Conservation (phyloP, 345 rosid genomes). For the Brassica carinata region DNA sequence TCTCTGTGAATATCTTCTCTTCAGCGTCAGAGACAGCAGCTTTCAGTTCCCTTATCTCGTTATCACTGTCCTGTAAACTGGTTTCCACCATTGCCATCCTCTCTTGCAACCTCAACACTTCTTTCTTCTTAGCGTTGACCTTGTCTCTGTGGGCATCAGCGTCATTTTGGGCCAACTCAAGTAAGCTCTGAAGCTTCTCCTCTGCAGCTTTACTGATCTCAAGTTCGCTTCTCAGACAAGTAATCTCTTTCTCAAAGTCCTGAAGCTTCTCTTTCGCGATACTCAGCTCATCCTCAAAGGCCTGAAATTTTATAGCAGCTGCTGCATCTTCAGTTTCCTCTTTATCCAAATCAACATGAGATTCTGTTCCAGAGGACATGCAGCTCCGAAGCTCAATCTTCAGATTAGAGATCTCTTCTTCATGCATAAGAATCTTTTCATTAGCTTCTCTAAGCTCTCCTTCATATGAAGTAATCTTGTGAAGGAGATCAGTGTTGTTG, state of each 20-base stretch:
- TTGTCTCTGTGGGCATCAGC: slow-evolving; percentile 47
- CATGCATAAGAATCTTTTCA: slow-evolving; percentile 48
- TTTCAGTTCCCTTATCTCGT: slow-evolving; percentile 61
- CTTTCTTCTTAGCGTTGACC: slow-evolving; percentile 55
- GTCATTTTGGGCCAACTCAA: slow-evolving; percentile 58
- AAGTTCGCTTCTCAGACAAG: slow-evolving; percentile 49
- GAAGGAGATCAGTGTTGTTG: slow-evolving; percentile 41
- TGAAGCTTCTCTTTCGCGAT: slow-evolving; percentile 54
- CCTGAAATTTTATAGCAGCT: slow-evolving; percentile 23
- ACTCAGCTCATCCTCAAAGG: slow-evolving; percentile 52
- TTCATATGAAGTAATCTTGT: slow-evolving; percentile 48
- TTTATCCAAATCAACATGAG: slow-evolving; percentile 24
- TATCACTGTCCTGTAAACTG: slow-evolving; percentile 71
- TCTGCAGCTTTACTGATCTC: slow-evolving; percentile 39
- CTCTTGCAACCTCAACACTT: slow-evolving; percentile 62
- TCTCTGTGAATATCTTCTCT: slow-evolving; percentile 66
- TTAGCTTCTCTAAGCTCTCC: slow-evolving; percentile 58
- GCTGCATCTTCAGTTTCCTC: slow-evolving; percentile 32
- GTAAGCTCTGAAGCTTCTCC: slow-evolving; percentile 42
- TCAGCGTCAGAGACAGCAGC: slow-evolving; percentile 63
- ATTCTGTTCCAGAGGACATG: slow-evolving; percentile 23
- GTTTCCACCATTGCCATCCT: slow-evolving; percentile 52
- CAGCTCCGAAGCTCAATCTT: slow-evolving; percentile 57
- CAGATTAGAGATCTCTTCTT: slow-evolving; percentile 56
- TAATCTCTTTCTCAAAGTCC: slow-evolving; percentile 51